Evolutionary conservation across 2,329 filamentous ascomycete species (phyloP).

Genomic region (Diplodia scrobiculata): DNA sequence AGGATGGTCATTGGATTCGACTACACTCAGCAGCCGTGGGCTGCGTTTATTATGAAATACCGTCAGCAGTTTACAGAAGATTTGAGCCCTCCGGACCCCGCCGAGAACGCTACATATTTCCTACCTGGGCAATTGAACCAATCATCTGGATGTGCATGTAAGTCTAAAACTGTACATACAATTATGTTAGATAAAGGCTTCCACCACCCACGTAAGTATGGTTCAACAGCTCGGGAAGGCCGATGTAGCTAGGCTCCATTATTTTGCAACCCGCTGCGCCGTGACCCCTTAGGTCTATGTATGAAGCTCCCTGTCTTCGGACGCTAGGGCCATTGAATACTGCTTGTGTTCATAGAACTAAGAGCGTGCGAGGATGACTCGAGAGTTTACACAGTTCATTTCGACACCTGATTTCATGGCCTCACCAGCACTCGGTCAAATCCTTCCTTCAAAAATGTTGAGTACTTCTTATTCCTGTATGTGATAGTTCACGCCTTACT

Average conservation of each 20-base stretch:
- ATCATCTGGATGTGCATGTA: no score
- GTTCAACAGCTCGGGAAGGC: no score
- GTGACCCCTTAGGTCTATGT: background rate
- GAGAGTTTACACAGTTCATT: background rate
- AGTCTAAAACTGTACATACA: no score
- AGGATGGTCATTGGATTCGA: background rate
- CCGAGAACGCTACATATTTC: no score
- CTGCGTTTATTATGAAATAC: constrained; percentile 4
- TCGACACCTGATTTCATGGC: background rate
- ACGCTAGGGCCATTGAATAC: background rate
- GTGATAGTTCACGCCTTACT: background rate
- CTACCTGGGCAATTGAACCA: no score
- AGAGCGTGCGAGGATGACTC: constrained; percentile 9
- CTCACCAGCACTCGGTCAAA: background rate
- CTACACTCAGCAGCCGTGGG: background rate
- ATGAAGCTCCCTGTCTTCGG: background rate
- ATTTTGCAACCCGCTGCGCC: background rate
- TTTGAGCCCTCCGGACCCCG: no score
- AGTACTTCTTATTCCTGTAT: background rate
- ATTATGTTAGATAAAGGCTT: no score
- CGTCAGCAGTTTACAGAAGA: no score
- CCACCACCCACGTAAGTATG: no score
- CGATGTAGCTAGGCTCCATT: no score
- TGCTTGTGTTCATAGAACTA: background rate
- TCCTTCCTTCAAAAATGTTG: background rate